These are phyloP conservation scores for Pichia nanzhaoensis DNA, from an alignment of 805 yeast genomes.

Conservation along the genomic window DNA sequence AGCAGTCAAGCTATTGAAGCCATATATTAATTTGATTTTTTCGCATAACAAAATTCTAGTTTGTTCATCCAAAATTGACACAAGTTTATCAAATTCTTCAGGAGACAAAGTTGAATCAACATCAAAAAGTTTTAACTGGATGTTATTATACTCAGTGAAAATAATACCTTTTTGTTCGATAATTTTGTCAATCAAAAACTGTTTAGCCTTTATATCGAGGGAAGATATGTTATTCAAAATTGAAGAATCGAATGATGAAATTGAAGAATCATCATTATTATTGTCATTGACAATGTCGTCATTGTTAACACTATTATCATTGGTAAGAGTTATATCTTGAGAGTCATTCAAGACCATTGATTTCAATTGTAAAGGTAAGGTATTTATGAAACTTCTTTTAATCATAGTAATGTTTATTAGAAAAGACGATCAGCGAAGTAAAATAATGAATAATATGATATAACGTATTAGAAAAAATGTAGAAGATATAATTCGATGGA, in stretches of 20 bases:
- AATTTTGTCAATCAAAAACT: slow-evolving; percentile 14
- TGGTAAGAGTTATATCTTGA: neutral
- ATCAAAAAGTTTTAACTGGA: slow-evolving; percentile 25
- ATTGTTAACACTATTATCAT: neutral
- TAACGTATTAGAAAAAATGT: too few relatives aligned
- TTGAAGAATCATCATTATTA: neutral
- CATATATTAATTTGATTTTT: slow-evolving; percentile 25
- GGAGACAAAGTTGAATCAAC: slow-evolving; percentile 24
- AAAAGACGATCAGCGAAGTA: neutral
- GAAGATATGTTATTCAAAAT: neutral
- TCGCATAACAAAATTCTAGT: slow-evolving; percentile 21
- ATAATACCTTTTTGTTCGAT: slow-evolving; percentile 23
- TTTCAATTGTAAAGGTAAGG: slow-evolving; percentile 16
- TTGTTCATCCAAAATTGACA: slow-evolving; percentile 13
- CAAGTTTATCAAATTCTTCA: slow-evolving; percentile 19
- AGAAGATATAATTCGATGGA: too few relatives aligned
- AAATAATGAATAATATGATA: neutral
- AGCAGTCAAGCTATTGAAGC: slow-evolving; percentile 19
- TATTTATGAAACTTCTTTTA: slow-evolving; percentile 18
- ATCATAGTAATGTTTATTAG: slow-evolving; percentile 10
- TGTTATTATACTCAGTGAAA: slow-evolving; percentile 22
- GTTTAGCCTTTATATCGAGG: slow-evolving; percentile 9
- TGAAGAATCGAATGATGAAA: slow-evolving; percentile 7
- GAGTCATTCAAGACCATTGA: slow-evolving; percentile 9
- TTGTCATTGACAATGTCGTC: neutral